These are phyloP conservation scores for Aspergillus cejpii DNA, from an alignment of 2,329 filamentous ascomycete species.

Conservation along the genomic window DNA sequence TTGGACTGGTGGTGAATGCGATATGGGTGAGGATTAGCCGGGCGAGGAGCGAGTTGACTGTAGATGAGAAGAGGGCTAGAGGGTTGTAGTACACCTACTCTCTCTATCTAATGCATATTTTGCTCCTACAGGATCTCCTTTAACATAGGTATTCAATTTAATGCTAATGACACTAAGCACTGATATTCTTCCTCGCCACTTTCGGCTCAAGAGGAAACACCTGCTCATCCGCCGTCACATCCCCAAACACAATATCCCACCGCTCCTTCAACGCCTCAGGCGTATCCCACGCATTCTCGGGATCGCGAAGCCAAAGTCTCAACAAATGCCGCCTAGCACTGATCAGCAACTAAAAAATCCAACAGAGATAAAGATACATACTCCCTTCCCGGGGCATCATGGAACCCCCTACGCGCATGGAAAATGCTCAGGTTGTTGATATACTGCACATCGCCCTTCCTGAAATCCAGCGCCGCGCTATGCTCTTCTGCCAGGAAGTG, in stretches of 20 bases:
- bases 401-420: slow-evolving; percentile 46
- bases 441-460: slow-evolving; percentile 47
- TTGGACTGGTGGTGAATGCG: slow-evolving; percentile 49
- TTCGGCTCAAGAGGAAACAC: slow-evolving; percentile 39
- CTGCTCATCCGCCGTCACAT: slow-evolving; percentile 35
- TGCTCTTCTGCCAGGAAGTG: slow-evolving; percentile 46
- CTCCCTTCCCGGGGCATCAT: slow-evolving; percentile 35
- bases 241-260: slow-evolving; percentile 41
- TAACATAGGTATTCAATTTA: too few species aligned
- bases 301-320: slow-evolving; percentile 44
- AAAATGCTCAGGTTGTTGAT: slow-evolving; percentile 50
- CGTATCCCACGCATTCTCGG: slow-evolving; percentile 43
- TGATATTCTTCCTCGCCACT: background rate
- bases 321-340: slow-evolving; percentile 40
- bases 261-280: slow-evolving; percentile 33
- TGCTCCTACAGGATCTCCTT: too few species aligned
- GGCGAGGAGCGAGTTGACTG: slow-evolving; percentile 53
- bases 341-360: too few species aligned
- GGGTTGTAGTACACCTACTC: background rate
- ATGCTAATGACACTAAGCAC: background rate
- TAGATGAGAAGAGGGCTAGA: slow-evolving; percentile 46
- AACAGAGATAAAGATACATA: too few species aligned
- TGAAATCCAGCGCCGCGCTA: slow-evolving; percentile 40
- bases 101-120: too few species aligned
- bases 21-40: slow-evolving; percentile 50